Evolutionary conservation across 371 early-diverging fungal genomes (phyloP).

Genomic region (Mucor velutinosus): DNA sequence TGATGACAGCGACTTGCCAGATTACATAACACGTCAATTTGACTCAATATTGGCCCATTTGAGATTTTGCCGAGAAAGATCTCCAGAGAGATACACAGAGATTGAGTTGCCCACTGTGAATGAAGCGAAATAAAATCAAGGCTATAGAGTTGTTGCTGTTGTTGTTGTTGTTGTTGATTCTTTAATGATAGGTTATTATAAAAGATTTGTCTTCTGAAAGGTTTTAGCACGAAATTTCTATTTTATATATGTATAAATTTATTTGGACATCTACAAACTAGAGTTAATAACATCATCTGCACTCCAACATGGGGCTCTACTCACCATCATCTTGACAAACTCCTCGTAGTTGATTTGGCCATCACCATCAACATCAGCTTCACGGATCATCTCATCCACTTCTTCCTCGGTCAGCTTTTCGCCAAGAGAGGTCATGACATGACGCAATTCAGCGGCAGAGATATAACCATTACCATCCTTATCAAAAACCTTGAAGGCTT

Average conservation of each 20-base stretch:
- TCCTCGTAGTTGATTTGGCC: slow-evolving; percentile 88
- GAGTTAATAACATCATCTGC: background rate
- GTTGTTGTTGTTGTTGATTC: background rate
- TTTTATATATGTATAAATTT: background rate
- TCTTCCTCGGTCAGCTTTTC: slow-evolving; percentile 54
- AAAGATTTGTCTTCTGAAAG: too few species aligned
- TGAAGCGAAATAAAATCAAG: background rate
- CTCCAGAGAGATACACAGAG: background rate
- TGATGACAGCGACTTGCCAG: background rate
- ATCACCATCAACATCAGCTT: slow-evolving; percentile 79
- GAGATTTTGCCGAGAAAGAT: background rate
- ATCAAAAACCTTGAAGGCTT: slow-evolving; percentile 57
- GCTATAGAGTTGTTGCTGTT: too few species aligned
- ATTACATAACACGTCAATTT: slow-evolving; percentile 11
- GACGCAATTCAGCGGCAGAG: slow-evolving; percentile 44
- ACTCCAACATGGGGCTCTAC: too few species aligned
- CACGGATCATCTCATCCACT: slow-evolving; percentile 81
- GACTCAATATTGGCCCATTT: background rate
- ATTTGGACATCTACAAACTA: background rate
- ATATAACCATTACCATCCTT: slow-evolving; percentile 52
- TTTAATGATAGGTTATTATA: background rate
- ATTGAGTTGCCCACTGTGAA: background rate
- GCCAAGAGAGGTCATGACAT: slow-evolving; percentile 46
- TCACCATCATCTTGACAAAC: slow-evolving; percentile 89
- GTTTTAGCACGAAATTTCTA: background rate